Conservation (phyloP, 75 land plant genomes). For the Cryptomeria japonica region DNA sequence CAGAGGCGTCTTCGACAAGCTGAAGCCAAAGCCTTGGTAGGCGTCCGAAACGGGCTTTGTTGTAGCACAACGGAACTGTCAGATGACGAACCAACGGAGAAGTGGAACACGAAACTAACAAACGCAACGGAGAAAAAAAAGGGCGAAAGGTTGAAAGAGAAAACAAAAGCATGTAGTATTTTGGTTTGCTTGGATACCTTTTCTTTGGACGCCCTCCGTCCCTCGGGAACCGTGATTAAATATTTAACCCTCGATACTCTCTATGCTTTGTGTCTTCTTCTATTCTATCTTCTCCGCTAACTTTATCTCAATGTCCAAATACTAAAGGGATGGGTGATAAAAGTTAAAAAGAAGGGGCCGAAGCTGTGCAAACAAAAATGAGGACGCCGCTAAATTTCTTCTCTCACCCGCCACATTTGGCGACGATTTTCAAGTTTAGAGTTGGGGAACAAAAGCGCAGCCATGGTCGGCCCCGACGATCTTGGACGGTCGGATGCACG, state of each 20-base stretch:
- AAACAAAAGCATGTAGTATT: neutral
- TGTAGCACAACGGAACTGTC: neutral
- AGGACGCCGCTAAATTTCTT: neutral
- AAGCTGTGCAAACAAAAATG: neutral
- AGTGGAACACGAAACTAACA: neutral
- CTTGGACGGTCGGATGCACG: slow-evolving; percentile 3
- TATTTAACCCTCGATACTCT: slow-evolving; percentile 17
- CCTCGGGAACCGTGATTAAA: slow-evolving; percentile 8
- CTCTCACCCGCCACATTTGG: neutral
- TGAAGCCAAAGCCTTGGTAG: neutral
- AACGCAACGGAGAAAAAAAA: neutral
- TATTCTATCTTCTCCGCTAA: neutral
- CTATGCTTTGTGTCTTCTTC: slow-evolving; percentile 6
- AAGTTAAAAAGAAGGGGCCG: neutral
- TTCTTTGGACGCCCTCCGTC: neutral
- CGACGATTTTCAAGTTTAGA: neutral
- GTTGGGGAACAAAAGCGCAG: neutral
- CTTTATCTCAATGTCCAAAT: neutral
- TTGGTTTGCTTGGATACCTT: neutral
- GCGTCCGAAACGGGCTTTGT: neutral
- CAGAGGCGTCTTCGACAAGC: neutral
- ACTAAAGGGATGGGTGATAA: neutral
- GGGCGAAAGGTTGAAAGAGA: neutral
- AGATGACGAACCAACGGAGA: neutral
- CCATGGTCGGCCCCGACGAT: neutral